These are phyloP conservation scores for Vigna nakashimae DNA, from an alignment of 306 rosid species.

Conservation along the genomic window DNA sequence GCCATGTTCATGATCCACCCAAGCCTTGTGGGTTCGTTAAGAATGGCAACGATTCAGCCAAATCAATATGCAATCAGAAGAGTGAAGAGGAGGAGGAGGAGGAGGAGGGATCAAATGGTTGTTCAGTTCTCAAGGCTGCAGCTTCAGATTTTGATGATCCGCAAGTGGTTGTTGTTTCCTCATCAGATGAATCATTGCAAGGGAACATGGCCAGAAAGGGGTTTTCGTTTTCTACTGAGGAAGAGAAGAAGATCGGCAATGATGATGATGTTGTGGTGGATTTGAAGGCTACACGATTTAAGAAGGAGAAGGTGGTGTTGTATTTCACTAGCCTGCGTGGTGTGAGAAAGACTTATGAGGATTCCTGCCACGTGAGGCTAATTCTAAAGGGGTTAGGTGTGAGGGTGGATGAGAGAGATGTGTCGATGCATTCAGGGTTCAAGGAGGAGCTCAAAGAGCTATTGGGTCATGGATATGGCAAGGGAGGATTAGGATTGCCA, in stretches of 20 bases:
- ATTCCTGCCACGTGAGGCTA: constrained; percentile 75
- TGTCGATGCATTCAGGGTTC: constrained; percentile 91
- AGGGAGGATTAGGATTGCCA: constrained; percentile 74
- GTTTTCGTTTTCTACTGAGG: constrained; percentile 32
- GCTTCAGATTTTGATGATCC: constrained; percentile 62
- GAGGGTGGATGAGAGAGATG: constrained; percentile 83
- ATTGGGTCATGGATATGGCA: constrained; percentile 47
- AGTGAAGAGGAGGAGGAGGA: background rate
- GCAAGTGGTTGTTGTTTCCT: constrained; percentile 48
- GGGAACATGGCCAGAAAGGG: background rate
- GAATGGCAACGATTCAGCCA: constrained; percentile 2
- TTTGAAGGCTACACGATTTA: constrained; percentile 27
- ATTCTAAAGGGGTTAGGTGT: constrained; percentile 70
- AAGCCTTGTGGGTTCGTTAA: constrained; percentile 45
- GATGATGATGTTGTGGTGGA: constrained; percentile 22
- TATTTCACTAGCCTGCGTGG: constrained; percentile 88
- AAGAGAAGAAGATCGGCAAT: constrained; percentile 40
- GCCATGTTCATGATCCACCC: constrained; percentile 53
- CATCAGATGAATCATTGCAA: background rate
- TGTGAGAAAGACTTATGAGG: constrained; percentile 88
- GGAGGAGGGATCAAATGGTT: constrained; percentile 23
- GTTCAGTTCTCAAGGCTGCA: constrained; percentile 31
- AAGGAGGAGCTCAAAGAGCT: constrained; percentile 82
- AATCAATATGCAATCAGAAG: constrained; percentile 54
- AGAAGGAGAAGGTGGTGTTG: constrained; percentile 60